A percentile compares a stretch with the other conserved stretches of the same genome.
Evolutionary conservation across 805 yeast genomes (phyloP).

Genomic region (Priceomyces medius): DNA sequence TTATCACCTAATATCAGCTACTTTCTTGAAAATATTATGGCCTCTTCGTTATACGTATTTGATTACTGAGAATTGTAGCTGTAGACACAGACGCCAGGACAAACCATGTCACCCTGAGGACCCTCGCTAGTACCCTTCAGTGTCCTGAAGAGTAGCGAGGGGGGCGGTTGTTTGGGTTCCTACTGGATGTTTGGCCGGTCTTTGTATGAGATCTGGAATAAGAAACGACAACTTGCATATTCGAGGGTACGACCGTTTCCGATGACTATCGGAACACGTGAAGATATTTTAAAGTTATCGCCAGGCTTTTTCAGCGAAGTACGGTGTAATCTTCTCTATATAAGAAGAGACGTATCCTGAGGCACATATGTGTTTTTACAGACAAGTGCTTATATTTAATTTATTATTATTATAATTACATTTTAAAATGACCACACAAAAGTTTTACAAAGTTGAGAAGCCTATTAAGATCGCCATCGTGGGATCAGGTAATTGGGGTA

Average conservation of each 20-base stretch:
- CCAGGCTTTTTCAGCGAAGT: neutral
- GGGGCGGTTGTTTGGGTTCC: neutral
- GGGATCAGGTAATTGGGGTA: slow-evolving; percentile 51
- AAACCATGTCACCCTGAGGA: no score
- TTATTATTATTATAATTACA: no score
- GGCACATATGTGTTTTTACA: neutral
- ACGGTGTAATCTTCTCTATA: neutral
- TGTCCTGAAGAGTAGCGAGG: no score
- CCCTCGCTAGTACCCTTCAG: no score
- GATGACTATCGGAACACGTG: neutral
- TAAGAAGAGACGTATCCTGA: neutral
- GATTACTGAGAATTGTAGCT: no score
- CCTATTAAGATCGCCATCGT: slow-evolving; percentile 41
- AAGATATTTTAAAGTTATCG: neutral
- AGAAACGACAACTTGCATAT: slow-evolving; percentile 1
- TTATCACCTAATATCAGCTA: no score
- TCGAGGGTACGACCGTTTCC: slow-evolving; percentile 1
- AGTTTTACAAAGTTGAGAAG: slow-evolving; percentile 28
- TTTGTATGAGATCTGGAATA: neutral
- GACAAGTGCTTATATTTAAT: no score
- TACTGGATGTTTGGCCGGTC: neutral
- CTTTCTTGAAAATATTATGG: no score
- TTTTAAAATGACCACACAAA: slow-evolving; percentile 15
- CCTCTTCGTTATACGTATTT: no score
- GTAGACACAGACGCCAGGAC: no score